A percentile compares a stretch with the other conserved stretches of the same genome.
Evolutionary conservation across 2,329 filamentous ascomycete genomes (phyloP).

Genomic region (Exserohilum turcica): DNA sequence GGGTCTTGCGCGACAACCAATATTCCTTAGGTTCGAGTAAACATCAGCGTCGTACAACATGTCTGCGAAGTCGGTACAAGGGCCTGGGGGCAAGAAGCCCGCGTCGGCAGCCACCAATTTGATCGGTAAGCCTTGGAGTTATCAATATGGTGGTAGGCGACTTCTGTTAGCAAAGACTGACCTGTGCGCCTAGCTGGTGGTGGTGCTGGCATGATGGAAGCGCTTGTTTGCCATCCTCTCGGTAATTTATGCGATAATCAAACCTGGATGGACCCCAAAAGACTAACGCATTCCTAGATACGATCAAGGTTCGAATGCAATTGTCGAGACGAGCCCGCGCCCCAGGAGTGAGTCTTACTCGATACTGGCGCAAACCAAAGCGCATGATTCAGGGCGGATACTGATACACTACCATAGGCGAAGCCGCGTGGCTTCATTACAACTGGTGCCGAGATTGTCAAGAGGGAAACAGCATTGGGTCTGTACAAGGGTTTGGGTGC

Average conservation of each 20-base stretch:
- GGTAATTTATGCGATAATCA: conserved; percentile 58
- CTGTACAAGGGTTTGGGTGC: conserved; percentile 98
- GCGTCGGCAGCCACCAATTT: conserved; percentile 87
- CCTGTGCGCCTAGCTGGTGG: conserved; percentile 73
- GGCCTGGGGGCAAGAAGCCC: conserved; percentile 71
- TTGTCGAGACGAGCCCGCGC: conserved; percentile 82
- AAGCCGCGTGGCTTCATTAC: conserved; percentile 85
- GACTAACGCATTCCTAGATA: conserved; percentile 64
- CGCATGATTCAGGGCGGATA: background rate
- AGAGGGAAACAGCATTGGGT: conserved; percentile 86
- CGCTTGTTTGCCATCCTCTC: conserved; percentile 90
- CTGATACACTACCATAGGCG: conserved; percentile 47
- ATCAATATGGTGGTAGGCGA: background rate
- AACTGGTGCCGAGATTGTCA: conserved; percentile 85
- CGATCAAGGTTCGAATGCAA: conserved; percentile 99
- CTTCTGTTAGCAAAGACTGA: conserved; percentile 17
- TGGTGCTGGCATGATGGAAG: conserved; percentile 99
- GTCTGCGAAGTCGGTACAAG: conserved; percentile 64
- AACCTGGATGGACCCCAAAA: background rate
- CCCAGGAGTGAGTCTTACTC: conserved; percentile 69
- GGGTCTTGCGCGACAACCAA: background rate
- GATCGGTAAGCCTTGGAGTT: conserved; percentile 68
- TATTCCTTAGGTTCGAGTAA: conserved; percentile 1
- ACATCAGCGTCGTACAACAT: conserved; percentile 47
- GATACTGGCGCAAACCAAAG: background rate